Conservation (phyloP, 371 early-diverging fungal genomes). For the Mortierella sp. region DNA sequence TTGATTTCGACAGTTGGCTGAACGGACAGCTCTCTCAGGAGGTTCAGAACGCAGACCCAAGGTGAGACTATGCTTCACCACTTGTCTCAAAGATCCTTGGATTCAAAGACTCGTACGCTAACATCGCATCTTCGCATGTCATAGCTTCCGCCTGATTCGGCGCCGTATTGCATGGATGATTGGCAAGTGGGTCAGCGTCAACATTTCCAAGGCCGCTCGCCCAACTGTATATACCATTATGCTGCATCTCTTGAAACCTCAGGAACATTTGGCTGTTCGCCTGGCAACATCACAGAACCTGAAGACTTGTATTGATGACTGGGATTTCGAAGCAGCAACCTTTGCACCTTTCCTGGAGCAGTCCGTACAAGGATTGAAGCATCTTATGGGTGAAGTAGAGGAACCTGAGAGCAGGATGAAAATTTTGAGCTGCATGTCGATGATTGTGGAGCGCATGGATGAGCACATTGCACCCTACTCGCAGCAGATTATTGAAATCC, state of each 20-base stretch:
- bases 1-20: conserved; percentile 90
- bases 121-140: neutral
- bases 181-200: conserved; percentile 90
- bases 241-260: conserved; percentile 75
- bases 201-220: conserved; percentile 76
- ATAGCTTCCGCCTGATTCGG: conserved; percentile 73
- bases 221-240: conserved; percentile 79
- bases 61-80: conserved; percentile 37
- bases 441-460: conserved; percentile 86
- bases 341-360: conserved; percentile 81
- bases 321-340: conserved; percentile 85
- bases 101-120: neutral
- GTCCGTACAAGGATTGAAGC: conserved; percentile 69
- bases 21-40: conserved; percentile 70
- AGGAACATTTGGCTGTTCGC: conserved; percentile 86
- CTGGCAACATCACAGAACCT: conserved; percentile 85
- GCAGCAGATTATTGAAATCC: conserved; percentile 74
- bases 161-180: conserved; percentile 88
- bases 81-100: neutral
- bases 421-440: conserved; percentile 80
- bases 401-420: conserved; percentile 86
- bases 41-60: conserved; percentile 63
- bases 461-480: conserved; percentile 82
- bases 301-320: conserved; percentile 82
- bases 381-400: conserved; percentile 75